These are phyloP conservation scores for Psidium friedrichsthalianum DNA, from an alignment of 345 rosid species.

Conservation along the genomic window DNA sequence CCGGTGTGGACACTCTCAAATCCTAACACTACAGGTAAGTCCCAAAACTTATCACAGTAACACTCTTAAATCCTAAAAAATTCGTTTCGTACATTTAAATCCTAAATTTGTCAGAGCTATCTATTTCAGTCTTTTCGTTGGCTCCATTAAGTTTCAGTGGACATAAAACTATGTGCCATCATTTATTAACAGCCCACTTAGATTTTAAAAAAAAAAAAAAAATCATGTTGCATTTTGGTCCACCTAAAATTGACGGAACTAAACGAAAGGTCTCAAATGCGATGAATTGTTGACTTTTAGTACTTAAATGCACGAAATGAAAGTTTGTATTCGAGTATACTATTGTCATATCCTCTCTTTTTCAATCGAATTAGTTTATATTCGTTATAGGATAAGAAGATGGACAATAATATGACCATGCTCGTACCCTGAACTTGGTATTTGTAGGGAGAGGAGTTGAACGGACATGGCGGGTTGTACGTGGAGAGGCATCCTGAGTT, in stretches of 20 bases:
- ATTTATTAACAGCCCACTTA: background rate
- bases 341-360: too few relatives aligned
- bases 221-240: background rate
- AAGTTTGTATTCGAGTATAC: background rate
- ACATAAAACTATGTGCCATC: background rate
- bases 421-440: background rate
- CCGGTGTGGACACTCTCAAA: too few relatives aligned
- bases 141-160: background rate
- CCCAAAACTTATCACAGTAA: background rate
- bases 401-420: background rate
- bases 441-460: constrained; percentile 8
- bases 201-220: background rate
- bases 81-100: too few relatives aligned
- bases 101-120: background rate
- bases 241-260: background rate
- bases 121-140: background rate
- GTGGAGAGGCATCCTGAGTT: background rate
- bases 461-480: background rate
- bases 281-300: background rate
- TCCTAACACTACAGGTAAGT: background rate
- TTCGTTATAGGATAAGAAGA: too few relatives aligned
- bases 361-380: too few relatives aligned
- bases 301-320: background rate
- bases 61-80: background rate
- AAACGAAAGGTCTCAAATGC: background rate